Percentiles rank a stretch among this genome's conserved stretches.
Evolutionary conservation across 2,329 filamentous ascomycete species (phyloP).

Genomic region (Akanthomyces lecanii): DNA sequence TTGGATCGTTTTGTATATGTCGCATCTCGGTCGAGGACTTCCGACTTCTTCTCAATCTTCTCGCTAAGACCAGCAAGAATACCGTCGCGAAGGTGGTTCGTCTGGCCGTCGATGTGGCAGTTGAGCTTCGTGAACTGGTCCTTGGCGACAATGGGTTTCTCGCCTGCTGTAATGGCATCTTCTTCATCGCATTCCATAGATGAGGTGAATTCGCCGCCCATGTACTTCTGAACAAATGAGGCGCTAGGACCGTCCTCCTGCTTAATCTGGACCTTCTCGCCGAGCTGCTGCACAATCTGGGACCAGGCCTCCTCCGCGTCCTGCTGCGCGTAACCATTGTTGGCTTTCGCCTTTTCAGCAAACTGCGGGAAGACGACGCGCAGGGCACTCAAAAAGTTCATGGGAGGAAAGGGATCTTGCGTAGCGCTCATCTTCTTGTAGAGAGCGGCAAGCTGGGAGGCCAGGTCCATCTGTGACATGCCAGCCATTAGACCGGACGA

Average conservation of each 20-base stretch:
- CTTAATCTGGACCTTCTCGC: slow-evolving; percentile 69
- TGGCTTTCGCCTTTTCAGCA: slow-evolving; percentile 78
- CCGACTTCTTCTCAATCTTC: slow-evolving; percentile 85
- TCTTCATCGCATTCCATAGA: slow-evolving; percentile 80
- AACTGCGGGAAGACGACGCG: slow-evolving; percentile 85
- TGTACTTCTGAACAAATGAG: slow-evolving; percentile 86
- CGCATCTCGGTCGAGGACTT: slow-evolving; percentile 70
- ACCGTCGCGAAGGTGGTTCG: slow-evolving; percentile 88
- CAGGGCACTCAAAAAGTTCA: slow-evolving; percentile 77
- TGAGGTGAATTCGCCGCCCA: slow-evolving; percentile 77
- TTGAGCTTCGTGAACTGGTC: slow-evolving; percentile 89
- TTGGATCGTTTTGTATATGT: slow-evolving; percentile 87
- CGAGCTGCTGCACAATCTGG: slow-evolving; percentile 81
- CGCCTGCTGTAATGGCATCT: slow-evolving; percentile 67
- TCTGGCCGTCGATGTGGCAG: slow-evolving; percentile 85
- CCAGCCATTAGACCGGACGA: slow-evolving; percentile 41
- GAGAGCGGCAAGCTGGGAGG: slow-evolving; percentile 71
- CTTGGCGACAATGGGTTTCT: slow-evolving; percentile 61
- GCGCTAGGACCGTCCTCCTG: slow-evolving; percentile 47
- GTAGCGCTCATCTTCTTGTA: slow-evolving; percentile 89
- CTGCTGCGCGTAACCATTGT: slow-evolving; percentile 89
- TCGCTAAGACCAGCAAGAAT: slow-evolving; percentile 78
- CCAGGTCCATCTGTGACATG: slow-evolving; percentile 60
- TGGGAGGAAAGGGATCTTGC: slow-evolving; percentile 78
- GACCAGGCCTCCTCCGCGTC: slow-evolving; percentile 99